Evolutionary conservation across 108 stramenopile genomes (phyloP), one percentile per base, ranked within the genome.

Genomic region (Mediolabrus comicus): DNA sequence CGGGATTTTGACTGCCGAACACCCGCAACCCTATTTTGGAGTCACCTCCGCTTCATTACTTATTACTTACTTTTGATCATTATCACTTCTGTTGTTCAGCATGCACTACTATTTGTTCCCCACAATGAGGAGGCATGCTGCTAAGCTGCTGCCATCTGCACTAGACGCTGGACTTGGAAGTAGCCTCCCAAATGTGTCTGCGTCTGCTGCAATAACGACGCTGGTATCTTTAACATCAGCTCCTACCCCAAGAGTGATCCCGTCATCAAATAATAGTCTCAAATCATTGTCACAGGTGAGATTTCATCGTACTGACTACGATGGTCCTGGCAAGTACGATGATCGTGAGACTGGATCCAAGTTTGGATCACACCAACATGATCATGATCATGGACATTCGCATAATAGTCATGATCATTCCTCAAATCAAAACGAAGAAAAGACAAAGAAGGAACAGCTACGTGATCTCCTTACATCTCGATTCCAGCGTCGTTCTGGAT

Each of bases 341-440:
- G 72, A 79, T 12, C 78, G 78, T 25, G 78, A 79, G 49, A 79
- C 78, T 14, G 72, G 72, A 0, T 46, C 72, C n/a, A 43, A 53
- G 10, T 34, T 61, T 38, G 41, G 49, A 46, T 39, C 62, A 25
- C 77, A 83, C 34, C 67, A 58, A 9, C 82, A 79, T 30, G 65
- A 59, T 10, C 77, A 83, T 46, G 72, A 58, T 11, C 82, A 79
- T 30, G 65, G 46, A 13, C 77, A 78, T 35, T 41, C 41, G 16
- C 55, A 67, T 28, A 75, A 75, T 67, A 30, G 41, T 55, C 80
- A 84, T 26, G 62, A 72, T 39, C 69, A 70, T 32, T 19, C 35
- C 8, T 62, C 2, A n/a, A 38, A 58, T 3, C 39, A 17, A 2
- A 6, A 62, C 31, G 49, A 30, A 22, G 49, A 19, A 10, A 11